These are phyloP conservation scores for Dryas octopetala DNA, from an alignment of 306 rosid genomes.

Conservation along the genomic window DNA sequence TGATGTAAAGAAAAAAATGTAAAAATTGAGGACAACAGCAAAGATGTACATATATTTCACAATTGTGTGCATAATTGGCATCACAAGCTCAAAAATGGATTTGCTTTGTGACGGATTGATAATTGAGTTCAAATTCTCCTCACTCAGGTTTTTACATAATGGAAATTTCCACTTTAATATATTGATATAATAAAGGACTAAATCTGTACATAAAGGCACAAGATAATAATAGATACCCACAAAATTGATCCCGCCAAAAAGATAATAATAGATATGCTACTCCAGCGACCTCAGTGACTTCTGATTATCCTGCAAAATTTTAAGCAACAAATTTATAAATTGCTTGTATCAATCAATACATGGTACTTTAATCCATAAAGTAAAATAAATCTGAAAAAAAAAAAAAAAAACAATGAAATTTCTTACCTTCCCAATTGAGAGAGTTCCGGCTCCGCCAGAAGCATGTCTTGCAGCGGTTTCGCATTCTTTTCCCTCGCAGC, in stretches of 20 bases:
- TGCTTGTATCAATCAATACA: slow-evolving; percentile 10
- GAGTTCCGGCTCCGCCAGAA: slow-evolving; percentile 87
- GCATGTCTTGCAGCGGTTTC: slow-evolving; percentile 73
- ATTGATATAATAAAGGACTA: background rate
- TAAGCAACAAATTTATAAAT: slow-evolving; percentile 16
- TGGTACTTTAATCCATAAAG: slow-evolving; percentile 1
- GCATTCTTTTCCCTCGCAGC: slow-evolving; percentile 38
- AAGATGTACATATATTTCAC: background rate
- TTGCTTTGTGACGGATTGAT: background rate
- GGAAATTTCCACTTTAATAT: background rate
- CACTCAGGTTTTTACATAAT: background rate
- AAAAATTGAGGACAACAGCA: background rate
- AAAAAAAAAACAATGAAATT: background rate
- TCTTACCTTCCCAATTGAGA: slow-evolving; percentile 80
- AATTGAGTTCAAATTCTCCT: background rate
- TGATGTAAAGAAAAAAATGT: background rate
- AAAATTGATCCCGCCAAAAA: background rate
- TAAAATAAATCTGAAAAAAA: background rate
- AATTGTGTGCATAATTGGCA: background rate
- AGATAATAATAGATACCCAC: background rate
- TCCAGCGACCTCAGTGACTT: slow-evolving; percentile 39
- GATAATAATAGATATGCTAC: background rate
- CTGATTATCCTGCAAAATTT: slow-evolving; percentile 68
- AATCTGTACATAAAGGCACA: background rate
- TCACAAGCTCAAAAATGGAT: background rate